Base-by-base conservation (phyloP, 148 eudicot species). In the Chenopodium album region DNA sequence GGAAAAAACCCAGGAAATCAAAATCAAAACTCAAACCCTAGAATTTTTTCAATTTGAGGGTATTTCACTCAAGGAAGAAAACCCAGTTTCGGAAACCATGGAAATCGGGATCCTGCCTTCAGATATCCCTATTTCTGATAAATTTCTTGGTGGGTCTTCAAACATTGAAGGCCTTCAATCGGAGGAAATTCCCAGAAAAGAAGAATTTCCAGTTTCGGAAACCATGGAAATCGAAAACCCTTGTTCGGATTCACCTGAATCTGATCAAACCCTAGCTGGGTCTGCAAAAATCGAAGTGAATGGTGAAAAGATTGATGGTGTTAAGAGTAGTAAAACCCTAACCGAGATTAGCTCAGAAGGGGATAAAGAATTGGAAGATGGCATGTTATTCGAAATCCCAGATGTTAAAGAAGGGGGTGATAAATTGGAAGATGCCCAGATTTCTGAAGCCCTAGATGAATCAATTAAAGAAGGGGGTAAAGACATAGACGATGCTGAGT, bases 1-100 rank as follows among this genome's bases (percentile, higher is more conserved):
- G 31, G 64, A 78, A 80, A 54, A 79, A 81, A 19, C 78, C 54
- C 82, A 67, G 59, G n/a, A 44, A 62, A n/a, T 29, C 70, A 56
- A 44, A 52, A 17, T 29, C 65, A 56, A 71, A 75, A 80, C 59
- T 71, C 71, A 67, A 81, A 59, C 54, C 54, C 54, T 9, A 50
- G 54, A 65, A 76, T 78, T 46, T n/a, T 67, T 44, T 77, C 60
- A 78, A 75, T 75, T 34, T 20, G 71, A 63, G 8, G 81, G 76
- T 71, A 67, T 63, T 48, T 5, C 34, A n/a, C 29, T 74, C 11
- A 62, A 66, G 46, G 72, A 26, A 9, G 56, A 64, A 72, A 75
- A 2, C 80, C 82, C 79, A 67, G 7, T 46, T 75, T 28, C 37
- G 62, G n/a, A 69, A 44, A 26, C 50, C 2, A 47, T 75, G 64